Evolutionary conservation across 2,329 filamentous ascomycete genomes (phyloP).

Genomic region (Leptographium flavum): DNA sequence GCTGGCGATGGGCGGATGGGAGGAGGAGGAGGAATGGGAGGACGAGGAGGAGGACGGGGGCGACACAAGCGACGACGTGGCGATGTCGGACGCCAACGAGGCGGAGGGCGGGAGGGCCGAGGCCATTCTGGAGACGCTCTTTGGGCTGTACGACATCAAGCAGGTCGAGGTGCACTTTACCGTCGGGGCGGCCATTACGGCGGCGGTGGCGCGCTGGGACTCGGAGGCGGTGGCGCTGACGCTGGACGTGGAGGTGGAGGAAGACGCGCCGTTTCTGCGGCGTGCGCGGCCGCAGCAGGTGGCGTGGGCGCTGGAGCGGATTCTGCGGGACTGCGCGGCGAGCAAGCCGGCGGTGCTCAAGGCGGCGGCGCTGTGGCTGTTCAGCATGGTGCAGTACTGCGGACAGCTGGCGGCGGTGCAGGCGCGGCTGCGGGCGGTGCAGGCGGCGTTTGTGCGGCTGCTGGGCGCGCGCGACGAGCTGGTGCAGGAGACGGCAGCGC

Average conservation of each 20-base stretch:
- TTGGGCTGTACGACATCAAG: constrained; percentile 68
- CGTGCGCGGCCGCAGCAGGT: constrained; percentile 27
- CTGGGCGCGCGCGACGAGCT: constrained; percentile 82
- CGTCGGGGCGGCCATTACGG: constrained; percentile 75
- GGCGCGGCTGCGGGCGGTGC: constrained; percentile 58
- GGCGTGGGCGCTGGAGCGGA: constrained; percentile 49
- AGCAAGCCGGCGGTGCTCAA: constrained; percentile 84
- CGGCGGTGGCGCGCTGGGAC: constrained; percentile 66
- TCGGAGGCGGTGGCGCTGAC: constrained; percentile 64
- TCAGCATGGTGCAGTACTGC: constrained; percentile 82
- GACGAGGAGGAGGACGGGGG: neutral
- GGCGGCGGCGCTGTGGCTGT: constrained; percentile 87
- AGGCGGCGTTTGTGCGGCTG: constrained; percentile 76
- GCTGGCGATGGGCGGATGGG: constrained; percentile 39
- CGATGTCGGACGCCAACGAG: neutral
- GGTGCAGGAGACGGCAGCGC: constrained; percentile 87
- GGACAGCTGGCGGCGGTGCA: constrained; percentile 66
- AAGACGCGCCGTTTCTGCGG: constrained; percentile 21
- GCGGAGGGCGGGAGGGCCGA: constrained; percentile 19
- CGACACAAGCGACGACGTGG: neutral
- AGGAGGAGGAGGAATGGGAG: constrained; percentile 18
- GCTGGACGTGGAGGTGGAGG: constrained; percentile 66
- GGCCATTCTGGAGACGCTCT: constrained; percentile 52
- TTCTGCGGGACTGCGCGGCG: constrained; percentile 63
- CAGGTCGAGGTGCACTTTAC: constrained; percentile 82